phyloP scores from a whole-genome alignment of 495 filamentous ascomycete genomes.

The Talaromyces proteolyticus region DNA sequence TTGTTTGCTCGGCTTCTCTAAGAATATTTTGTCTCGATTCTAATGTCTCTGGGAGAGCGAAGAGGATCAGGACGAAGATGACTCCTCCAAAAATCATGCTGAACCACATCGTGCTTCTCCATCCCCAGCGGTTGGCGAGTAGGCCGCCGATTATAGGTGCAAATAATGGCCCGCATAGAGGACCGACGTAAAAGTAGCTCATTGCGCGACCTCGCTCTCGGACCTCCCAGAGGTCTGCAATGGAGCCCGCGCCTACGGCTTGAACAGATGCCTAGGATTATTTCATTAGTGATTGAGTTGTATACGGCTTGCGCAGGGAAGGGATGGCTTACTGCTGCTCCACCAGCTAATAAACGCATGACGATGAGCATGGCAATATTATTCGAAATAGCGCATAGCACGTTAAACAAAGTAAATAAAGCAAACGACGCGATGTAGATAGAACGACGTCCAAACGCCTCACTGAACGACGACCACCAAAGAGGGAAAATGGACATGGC shows the following conservation, averaged over 20 bases:
- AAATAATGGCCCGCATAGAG: conserved; percentile 78
- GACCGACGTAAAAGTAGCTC: conserved; percentile 89
- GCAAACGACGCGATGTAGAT: conserved; percentile 82
- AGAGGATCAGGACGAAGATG: conserved; percentile 53
- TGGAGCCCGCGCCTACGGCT: conserved; percentile 87
- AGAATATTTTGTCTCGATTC: conserved; percentile 15
- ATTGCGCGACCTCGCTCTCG: conserved; percentile 81
- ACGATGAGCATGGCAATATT: conserved; percentile 83
- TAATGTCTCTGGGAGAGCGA: conserved; percentile 69
- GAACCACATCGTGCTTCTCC: conserved; percentile 88
- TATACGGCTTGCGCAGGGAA: not conserved
- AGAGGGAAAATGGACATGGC: conserved; percentile 86
- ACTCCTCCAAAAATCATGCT: conserved; percentile 69
- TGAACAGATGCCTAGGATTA: conserved; percentile 63
- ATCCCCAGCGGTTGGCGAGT: conserved; percentile 63
- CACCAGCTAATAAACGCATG: conserved; percentile 77
- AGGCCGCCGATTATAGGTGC: conserved; percentile 84
- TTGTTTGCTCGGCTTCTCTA: conserved; percentile 7
- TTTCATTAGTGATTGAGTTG: not conserved
- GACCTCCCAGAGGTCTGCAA: conserved; percentile 86
- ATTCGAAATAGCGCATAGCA: conserved; percentile 64
- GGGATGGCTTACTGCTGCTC: conserved; percentile 45
- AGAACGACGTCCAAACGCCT: conserved; percentile 72
- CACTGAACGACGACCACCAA: conserved; percentile 93
- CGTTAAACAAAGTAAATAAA: conserved; percentile 73